phyloP scores from a whole-genome alignment of 331 rosid genomes.

The Dryas integrifolia region DNA sequence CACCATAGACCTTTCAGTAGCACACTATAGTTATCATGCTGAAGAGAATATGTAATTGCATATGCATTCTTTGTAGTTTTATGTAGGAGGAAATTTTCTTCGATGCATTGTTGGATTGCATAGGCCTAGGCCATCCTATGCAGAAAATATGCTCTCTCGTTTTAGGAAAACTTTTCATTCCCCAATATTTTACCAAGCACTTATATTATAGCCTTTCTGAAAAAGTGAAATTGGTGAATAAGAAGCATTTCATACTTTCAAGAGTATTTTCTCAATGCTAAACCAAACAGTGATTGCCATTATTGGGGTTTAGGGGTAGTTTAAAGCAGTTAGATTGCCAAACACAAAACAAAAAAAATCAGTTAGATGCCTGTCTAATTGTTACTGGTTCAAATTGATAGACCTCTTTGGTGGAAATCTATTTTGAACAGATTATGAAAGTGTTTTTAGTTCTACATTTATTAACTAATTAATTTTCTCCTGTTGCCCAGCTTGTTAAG shows the following conservation, averaged over 20 bases:
- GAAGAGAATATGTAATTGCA: not conserved
- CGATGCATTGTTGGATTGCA: not conserved
- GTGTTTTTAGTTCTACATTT: not conserved
- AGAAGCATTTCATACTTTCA: not conserved
- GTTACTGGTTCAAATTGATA: not conserved
- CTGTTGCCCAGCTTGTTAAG: constrained; percentile 55
- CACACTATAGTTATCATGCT: constrained; percentile 7
- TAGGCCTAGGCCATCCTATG: not conserved
- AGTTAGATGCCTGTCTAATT: not conserved
- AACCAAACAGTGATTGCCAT: not conserved
- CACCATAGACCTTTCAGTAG: not conserved
- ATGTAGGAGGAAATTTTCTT: not conserved
- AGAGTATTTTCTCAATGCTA: not conserved
- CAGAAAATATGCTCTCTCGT: not conserved
- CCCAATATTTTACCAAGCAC: not conserved
- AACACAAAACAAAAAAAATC: not conserved
- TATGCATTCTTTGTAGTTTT: not conserved
- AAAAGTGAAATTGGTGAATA: not conserved
- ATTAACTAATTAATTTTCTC: constrained; percentile 27
- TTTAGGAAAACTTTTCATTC: not conserved
- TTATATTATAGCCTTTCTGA: not conserved
- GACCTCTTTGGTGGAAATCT: not conserved
- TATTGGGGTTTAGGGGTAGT: not conserved
- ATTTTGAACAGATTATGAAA: not conserved
- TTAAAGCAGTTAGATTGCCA: not conserved